These are phyloP conservation scores for Cryptococcus hybrid DNA, from an alignment of 1,284 basidiomycete species.

Conservation along the genomic window DNA sequence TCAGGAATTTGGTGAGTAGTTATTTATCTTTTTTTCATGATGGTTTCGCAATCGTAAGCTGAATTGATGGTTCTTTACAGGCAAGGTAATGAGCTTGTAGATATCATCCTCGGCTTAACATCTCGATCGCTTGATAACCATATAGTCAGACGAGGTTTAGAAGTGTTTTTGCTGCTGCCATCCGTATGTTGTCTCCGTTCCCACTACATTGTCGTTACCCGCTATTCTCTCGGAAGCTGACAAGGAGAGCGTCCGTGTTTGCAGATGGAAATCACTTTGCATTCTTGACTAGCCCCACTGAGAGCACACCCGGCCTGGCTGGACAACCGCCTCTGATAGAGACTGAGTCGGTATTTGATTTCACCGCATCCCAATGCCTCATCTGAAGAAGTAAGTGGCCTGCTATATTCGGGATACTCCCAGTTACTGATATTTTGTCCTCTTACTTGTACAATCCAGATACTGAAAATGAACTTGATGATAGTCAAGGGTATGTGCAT, in stretches of 20 bases:
- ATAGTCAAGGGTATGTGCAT: slow-evolving; percentile 26
- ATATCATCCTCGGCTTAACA: slow-evolving; percentile 20
- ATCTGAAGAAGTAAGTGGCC: slow-evolving; percentile 4
- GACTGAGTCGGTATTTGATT: slow-evolving; percentile 11
- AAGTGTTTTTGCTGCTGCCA: slow-evolving; percentile 32
- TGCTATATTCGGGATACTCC: neutral
- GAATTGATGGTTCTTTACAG: slow-evolving; percentile 8
- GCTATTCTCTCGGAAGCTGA: no score
- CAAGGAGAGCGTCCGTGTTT: no score
- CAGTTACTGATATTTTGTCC: neutral
- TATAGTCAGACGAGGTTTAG: slow-evolving; percentile 20
- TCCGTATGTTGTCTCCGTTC: slow-evolving; percentile 21
- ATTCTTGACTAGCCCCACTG: slow-evolving; percentile 17
- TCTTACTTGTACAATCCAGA: neutral
- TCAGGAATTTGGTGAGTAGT: slow-evolving; percentile 26
- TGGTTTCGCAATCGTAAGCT: neutral
- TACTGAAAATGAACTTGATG: slow-evolving; percentile 7
- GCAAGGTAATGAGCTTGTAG: slow-evolving; percentile 26
- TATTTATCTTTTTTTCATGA: neutral
- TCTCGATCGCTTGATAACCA: neutral
- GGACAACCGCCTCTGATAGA: slow-evolving; percentile 13
- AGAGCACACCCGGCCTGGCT: neutral
- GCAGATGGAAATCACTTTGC: slow-evolving; percentile 20
- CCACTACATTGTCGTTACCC: no score
- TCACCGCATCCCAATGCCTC: slow-evolving; percentile 1